Percentiles rank a stretch among this genome's conserved stretches.
phyloP scores from a whole-genome alignment of 2,329 filamentous ascomycete species.

The Colletotrichum orbiculare region DNA sequence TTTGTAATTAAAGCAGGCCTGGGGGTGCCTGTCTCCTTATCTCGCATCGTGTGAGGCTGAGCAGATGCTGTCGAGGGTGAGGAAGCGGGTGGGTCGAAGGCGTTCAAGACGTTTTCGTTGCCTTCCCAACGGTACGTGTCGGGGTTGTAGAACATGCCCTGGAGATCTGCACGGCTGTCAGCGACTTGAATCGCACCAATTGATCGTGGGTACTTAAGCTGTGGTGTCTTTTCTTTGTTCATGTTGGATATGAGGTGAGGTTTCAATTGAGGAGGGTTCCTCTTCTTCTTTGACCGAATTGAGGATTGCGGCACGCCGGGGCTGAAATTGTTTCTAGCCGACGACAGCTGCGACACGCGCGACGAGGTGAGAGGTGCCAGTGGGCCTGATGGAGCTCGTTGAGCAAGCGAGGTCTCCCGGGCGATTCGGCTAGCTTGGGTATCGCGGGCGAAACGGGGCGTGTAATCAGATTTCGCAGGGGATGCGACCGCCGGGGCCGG shows the following conservation, averaged over 20 bases:
- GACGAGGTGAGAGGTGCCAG: constrained; percentile 67
- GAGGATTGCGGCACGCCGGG: constrained; percentile 56
- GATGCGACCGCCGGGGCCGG: constrained; percentile 66
- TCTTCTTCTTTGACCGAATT: constrained; percentile 66
- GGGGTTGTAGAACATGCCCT: constrained; percentile 97
- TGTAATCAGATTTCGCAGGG: constrained; percentile 66
- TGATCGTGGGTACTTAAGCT: constrained; percentile 69
- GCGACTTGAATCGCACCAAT: constrained; percentile 40
- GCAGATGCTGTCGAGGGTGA: constrained; percentile 64
- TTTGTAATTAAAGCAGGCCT: constrained; percentile 89
- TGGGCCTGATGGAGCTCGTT: constrained; percentile 67
- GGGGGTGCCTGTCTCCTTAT: constrained; percentile 70
- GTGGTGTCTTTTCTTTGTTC: constrained; percentile 77
- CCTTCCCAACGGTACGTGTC: constrained; percentile 91
- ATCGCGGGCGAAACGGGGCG: constrained; percentile 73
- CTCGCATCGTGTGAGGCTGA: constrained; percentile 56
- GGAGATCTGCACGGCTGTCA: constrained; percentile 69
- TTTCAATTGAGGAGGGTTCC: constrained; percentile 71
- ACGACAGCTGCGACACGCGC: constrained; percentile 64
- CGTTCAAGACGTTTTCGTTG: constrained; percentile 85
- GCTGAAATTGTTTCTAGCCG: constrained; percentile 56
- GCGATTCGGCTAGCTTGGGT: constrained; percentile 74
- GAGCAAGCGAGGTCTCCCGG: constrained; percentile 70
- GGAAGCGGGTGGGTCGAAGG: constrained; percentile 76
- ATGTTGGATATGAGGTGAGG: constrained; percentile 92